Conservation (phyloP, 805 yeast species). For the Metschnikowia proteae region DNA sequence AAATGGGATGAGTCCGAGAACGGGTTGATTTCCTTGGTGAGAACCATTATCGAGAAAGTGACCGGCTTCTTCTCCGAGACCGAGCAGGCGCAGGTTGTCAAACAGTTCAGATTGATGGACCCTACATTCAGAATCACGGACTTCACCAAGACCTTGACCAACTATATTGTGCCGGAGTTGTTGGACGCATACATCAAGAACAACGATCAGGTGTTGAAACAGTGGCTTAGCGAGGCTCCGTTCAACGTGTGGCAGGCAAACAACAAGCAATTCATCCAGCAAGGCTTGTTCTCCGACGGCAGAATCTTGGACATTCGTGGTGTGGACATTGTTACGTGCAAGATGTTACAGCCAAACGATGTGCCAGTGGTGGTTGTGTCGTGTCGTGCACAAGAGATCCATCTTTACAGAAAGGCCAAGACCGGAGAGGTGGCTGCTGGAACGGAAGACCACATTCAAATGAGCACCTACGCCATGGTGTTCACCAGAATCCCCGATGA, state of each 20-base stretch:
- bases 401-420: constrained; percentile 80
- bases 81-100: constrained; percentile 89
- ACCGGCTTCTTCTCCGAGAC: constrained; percentile 94
- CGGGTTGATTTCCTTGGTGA: constrained; percentile 74
- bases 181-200: constrained; percentile 93
- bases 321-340: constrained; percentile 85
- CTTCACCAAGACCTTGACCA: constrained; percentile 80
- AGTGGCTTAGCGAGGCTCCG: constrained; percentile 97
- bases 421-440: constrained; percentile 97
- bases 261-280: constrained; percentile 87
- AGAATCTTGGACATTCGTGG: constrained; percentile 91
- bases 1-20: constrained; percentile 94
- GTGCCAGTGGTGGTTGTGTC: constrained; percentile 90
- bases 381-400: constrained; percentile 95
- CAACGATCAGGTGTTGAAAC: constrained; percentile 74
- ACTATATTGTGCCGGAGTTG: constrained; percentile 90
- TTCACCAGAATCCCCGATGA: constrained; percentile 91
- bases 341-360: constrained; percentile 84
- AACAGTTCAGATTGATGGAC: constrained; percentile 83
- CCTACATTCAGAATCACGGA: constrained; percentile 78
- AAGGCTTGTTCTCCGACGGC: constrained; percentile 88
- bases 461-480: constrained; percentile 95
- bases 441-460: constrained; percentile 84
- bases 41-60: constrained; percentile 76
- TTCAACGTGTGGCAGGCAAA: constrained; percentile 90